A percentile compares a stretch with the other conserved stretches of the same genome.
These are phyloP conservation scores for Sugiyamaella lignohabitans DNA, from an alignment of 805 yeast genomes.

Conservation along the genomic window DNA sequence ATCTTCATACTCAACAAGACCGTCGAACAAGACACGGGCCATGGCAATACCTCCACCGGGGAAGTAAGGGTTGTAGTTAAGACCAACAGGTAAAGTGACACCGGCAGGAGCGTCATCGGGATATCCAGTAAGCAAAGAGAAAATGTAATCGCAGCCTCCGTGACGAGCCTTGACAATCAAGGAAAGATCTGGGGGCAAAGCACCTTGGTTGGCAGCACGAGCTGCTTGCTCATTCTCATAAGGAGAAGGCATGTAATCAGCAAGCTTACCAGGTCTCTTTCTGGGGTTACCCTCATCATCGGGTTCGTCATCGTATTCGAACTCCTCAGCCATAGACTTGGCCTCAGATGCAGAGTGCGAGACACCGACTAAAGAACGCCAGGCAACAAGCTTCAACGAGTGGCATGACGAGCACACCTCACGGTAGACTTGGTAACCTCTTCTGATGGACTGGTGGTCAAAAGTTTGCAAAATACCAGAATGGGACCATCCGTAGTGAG, in stretches of 20 bases:
- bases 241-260: slow-evolving; percentile 92
- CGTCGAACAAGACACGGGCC: slow-evolving; percentile 98
- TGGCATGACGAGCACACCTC: slow-evolving; percentile 99
- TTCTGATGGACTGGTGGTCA: slow-evolving; percentile 93
- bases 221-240: slow-evolving; percentile 98
- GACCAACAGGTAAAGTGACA: slow-evolving; percentile 83
- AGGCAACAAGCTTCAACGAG: slow-evolving; percentile 91
- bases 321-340: slow-evolving; percentile 89
- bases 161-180: slow-evolving; percentile 98
- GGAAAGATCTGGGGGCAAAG: slow-evolving; percentile 96
- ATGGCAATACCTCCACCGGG: slow-evolving; percentile 99
- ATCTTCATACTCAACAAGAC: slow-evolving; percentile 95
- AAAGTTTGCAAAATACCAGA: slow-evolving; percentile 78
- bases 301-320: slow-evolving; percentile 95
- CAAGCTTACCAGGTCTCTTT: slow-evolving; percentile 96
- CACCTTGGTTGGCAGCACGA: slow-evolving; percentile 99
- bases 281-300: slow-evolving; percentile 96
- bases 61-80: slow-evolving; percentile 99
- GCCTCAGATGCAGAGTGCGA: slow-evolving; percentile 88
- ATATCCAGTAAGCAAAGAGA: slow-evolving; percentile 92
- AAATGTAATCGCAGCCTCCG: slow-evolving; percentile 94
- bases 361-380: slow-evolving; percentile 98
- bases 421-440: slow-evolving; percentile 98
- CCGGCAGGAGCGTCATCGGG: slow-evolving; percentile 99
- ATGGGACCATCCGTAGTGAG: slow-evolving; percentile 90